phyloP scores from a whole-genome alignment of 805 yeast species.

The Cyberlindnera euphorbiiphila region DNA sequence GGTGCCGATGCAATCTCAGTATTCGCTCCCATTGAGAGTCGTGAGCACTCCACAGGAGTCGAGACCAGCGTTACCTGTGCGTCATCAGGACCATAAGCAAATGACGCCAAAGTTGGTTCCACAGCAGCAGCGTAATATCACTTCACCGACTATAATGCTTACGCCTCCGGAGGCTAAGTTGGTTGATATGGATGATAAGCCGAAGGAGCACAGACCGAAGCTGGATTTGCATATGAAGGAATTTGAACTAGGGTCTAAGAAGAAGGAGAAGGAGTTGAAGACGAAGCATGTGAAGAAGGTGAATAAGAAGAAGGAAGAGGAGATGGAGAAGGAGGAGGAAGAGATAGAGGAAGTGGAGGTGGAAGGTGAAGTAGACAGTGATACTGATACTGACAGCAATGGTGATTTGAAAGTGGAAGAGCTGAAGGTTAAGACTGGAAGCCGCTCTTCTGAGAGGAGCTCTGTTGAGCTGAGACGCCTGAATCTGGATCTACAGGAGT shows the following conservation, averaged over 20 bases:
- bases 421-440: conserved; percentile 11
- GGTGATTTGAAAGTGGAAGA: conserved; percentile 24
- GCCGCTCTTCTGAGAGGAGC: conserved; percentile 5
- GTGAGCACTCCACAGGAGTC: too few relatives aligned
- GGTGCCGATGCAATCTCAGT: neutral
- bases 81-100: conserved; percentile 1
- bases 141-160: conserved; percentile 8
- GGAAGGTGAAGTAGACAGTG: conserved; percentile 12
- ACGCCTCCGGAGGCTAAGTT: conserved; percentile 15
- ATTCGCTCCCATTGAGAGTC: neutral
- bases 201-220: conserved; percentile 17
- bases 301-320: too few relatives aligned
- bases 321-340: too few relatives aligned
- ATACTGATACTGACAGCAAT: conserved; percentile 17
- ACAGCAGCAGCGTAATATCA: neutral
- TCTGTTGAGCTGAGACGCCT: conserved; percentile 16
- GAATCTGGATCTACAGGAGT: conserved; percentile 21
- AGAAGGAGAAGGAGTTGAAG: conserved; percentile 10
- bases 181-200: conserved; percentile 17
- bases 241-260: conserved; percentile 15
- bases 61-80: neutral
- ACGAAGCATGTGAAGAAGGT: too few relatives aligned
- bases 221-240: conserved; percentile 16
- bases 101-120: neutral
- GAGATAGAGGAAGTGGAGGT: too few relatives aligned